Conservation (phyloP, 106 monocot species). For the Phalaenopsis aphrodite region DNA sequence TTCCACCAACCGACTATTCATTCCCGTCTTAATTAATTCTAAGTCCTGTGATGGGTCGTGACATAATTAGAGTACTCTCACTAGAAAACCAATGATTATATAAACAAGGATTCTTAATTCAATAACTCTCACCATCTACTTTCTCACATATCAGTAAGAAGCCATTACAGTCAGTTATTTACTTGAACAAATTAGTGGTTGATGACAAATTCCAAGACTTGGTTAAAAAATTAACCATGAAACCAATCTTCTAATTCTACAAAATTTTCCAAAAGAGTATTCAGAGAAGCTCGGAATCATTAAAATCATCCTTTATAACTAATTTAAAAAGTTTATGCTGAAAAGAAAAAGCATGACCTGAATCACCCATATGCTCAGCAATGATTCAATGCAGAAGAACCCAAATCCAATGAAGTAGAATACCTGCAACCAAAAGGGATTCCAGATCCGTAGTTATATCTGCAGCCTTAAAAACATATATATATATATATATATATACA, state of each 20-base stretch:
- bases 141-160: no score
- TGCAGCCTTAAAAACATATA: not conserved
- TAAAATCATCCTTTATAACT: not conserved
- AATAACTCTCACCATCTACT: no score
- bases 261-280: not conserved
- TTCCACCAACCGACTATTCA: no score
- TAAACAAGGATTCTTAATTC: no score
- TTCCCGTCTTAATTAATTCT: no score
- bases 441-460: not conserved
- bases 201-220: no score
- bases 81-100: no score
- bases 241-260: not conserved
- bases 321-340: not conserved
- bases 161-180: no score
- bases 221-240: not conserved
- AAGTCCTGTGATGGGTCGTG: no score
- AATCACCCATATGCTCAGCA: slow-evolving; percentile 51
- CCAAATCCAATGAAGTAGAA: slow-evolving; percentile 52
- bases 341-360: slow-evolving; percentile 17
- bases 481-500: no score
- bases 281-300: not conserved
- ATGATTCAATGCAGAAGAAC: slow-evolving; percentile 38
- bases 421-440: slow-evolving; percentile 16
- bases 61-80: no score
- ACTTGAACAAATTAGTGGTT: no score